Evolutionary conservation across 306 rosid species (phyloP).

Genomic region (Pyrus bretschneideri): DNA sequence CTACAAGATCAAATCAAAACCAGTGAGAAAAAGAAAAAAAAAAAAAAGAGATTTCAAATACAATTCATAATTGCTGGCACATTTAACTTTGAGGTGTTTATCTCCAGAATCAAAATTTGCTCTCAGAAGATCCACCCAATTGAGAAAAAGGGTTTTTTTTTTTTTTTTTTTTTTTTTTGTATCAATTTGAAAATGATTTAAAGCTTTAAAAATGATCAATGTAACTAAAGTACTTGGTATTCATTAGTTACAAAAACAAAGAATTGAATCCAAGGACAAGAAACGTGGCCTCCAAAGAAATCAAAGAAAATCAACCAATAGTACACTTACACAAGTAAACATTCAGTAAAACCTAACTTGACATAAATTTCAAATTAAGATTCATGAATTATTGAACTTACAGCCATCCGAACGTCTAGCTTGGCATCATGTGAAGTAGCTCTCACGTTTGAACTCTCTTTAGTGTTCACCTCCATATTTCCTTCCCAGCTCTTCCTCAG

Average conservation of each 20-base stretch:
- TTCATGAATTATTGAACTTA: slow-evolving; percentile 38
- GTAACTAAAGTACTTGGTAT: too few relatives aligned
- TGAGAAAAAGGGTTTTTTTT: background rate
- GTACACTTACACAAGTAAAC: background rate
- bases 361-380: background rate
- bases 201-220: too few relatives aligned
- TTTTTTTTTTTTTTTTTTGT: too few relatives aligned
- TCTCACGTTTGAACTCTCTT: slow-evolving; percentile 55
- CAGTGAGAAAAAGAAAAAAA: background rate
- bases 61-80: background rate
- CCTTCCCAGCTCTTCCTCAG: slow-evolving; percentile 99
- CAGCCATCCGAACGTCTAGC: slow-evolving; percentile 52
- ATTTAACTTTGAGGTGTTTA: background rate
- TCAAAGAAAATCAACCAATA: background rate
- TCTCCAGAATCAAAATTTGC: background rate
- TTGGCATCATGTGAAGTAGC: slow-evolving; percentile 53
- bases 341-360: slow-evolving; percentile 4
- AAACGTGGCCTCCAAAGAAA: too few relatives aligned
- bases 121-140: background rate
- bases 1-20: background rate
- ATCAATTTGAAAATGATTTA: too few relatives aligned
- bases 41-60: background rate
- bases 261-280: too few relatives aligned
- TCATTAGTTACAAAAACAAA: too few relatives aligned
- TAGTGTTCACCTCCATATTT: slow-evolving; percentile 61